A percentile compares a stretch with the other conserved stretches of the same genome.
Evolutionary conservation across 257 asterid genomes (phyloP).

Genomic region (Rauvolfia tetraphylla): DNA sequence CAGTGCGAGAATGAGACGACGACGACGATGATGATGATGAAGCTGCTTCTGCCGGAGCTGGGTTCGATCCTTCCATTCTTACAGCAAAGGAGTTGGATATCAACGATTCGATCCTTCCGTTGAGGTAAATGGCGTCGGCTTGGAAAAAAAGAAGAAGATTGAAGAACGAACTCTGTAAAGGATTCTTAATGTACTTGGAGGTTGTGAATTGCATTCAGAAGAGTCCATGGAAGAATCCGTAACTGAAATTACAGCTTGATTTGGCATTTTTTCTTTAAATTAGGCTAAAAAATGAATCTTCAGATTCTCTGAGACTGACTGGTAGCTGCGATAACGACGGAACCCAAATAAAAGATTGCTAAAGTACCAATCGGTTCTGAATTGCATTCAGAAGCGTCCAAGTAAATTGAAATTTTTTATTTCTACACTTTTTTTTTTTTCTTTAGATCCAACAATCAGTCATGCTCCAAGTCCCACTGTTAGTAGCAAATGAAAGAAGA

Average conservation of each 20-base stretch:
- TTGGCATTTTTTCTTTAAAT: background rate
- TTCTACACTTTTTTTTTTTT: background rate
- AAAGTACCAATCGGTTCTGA: no score
- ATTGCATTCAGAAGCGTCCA: no score
- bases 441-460: conserved; percentile 1
- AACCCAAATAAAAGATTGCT: no score
- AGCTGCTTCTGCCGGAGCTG: background rate
- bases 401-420: no score
- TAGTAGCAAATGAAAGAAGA: no score
- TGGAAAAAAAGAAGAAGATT: background rate
- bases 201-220: background rate
- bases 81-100: background rate
- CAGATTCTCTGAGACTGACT: no score
- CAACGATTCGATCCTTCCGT: background rate
- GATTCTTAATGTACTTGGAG: background rate
- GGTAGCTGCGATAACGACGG: no score
- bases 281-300: no score
- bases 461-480: conserved; percentile 4
- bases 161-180: background rate
- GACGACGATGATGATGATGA: background rate
- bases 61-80: conserved; percentile 12
- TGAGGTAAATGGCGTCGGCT: no score
- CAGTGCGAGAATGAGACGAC: background rate
- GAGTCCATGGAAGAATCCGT: background rate
- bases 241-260: background rate